Percentiles rank a stretch among this genome's conserved stretches.
phyloP scores from a whole-genome alignment of 2,329 filamentous ascomycete species.

The Nothophoma quercina region DNA sequence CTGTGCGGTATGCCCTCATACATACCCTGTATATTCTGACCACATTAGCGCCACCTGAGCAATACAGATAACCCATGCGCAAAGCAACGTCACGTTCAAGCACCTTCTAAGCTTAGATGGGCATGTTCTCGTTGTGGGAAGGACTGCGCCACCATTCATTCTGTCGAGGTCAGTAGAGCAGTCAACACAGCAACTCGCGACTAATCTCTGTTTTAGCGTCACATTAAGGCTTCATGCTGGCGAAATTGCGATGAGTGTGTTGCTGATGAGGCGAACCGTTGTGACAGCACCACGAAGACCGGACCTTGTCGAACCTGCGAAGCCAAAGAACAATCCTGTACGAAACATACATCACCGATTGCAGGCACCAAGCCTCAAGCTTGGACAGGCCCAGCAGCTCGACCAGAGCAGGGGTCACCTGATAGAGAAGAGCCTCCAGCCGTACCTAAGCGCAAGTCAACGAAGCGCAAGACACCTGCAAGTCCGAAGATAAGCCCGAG shows the following conservation, averaged over 20 bases:
- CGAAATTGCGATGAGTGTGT: conserved; percentile 28
- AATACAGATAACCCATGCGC: not conserved
- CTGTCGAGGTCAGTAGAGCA: conserved; percentile 2
- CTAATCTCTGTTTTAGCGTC: conserved; percentile 4
- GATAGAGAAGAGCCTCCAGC: not conserved
- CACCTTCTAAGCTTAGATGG: not conserved
- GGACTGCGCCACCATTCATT: not conserved
- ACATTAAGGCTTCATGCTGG: conserved; percentile 20
- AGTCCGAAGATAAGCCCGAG: not conserved
- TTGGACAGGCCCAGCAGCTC: not conserved
- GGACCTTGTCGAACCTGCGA: conserved; percentile 19
- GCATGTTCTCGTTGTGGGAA: conserved; percentile 8
- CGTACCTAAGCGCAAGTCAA: not conserved
- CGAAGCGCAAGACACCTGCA: not conserved
- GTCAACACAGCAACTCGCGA: too few relatives aligned
- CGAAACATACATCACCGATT: conserved; percentile 13
- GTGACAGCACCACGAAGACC: conserved; percentile 9
- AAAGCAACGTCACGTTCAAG: not conserved
- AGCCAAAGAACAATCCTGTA: conserved; percentile 9
- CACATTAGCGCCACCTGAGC: not conserved
- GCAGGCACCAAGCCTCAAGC: not conserved
- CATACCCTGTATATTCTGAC: not conserved
- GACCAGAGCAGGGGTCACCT: not conserved
- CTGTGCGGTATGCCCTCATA: not conserved
- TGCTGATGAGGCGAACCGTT: not conserved